Conservation (phyloP, 2,329 filamentous ascomycete genomes). For the Paecilomyces sp. region DNA sequence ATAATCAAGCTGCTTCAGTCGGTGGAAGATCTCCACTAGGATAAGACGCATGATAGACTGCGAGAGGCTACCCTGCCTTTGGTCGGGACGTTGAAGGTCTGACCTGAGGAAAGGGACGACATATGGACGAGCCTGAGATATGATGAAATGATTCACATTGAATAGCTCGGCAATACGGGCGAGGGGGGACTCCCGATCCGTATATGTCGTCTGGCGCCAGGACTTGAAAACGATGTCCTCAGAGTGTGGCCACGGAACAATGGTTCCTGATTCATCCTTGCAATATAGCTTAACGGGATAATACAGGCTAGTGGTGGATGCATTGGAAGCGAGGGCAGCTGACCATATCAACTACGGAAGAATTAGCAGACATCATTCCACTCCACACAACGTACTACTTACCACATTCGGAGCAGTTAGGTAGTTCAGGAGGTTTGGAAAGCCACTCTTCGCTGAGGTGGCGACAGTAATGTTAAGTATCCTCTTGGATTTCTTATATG, state of each 20-base stretch:
- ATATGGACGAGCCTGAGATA: slow-evolving; percentile 87
- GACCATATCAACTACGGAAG: slow-evolving; percentile 52
- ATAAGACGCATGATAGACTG: slow-evolving; percentile 57
- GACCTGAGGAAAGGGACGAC: slow-evolving; percentile 77
- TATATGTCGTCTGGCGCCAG: slow-evolving; percentile 59
- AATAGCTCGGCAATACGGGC: slow-evolving; percentile 72
- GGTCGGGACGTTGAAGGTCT: slow-evolving; percentile 67
- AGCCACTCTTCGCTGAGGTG: slow-evolving; percentile 63
- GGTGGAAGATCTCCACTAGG: slow-evolving; percentile 70
- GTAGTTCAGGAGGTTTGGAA: slow-evolving; percentile 84
- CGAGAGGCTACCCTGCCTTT: slow-evolving; percentile 52
- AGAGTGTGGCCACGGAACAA: slow-evolving; percentile 64
- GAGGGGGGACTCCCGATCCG: slow-evolving; percentile 60
- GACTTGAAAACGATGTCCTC: slow-evolving; percentile 58
- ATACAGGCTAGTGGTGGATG: slow-evolving; percentile 54
- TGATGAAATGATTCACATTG: slow-evolving; percentile 92
- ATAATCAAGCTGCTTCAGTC: slow-evolving; percentile 72
- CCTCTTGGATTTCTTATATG: slow-evolving; percentile 75
- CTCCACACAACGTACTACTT: slow-evolving; percentile 34
- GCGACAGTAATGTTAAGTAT: slow-evolving; percentile 89
- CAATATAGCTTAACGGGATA: slow-evolving; percentile 64
- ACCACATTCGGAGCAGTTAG: slow-evolving; percentile 89
- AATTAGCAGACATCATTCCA: slow-evolving; percentile 1
- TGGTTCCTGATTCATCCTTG: slow-evolving; percentile 66
- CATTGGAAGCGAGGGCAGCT: slow-evolving; percentile 35